Percentiles rank a stretch among this genome's conserved stretches.
Conservation (phyloP, 768 basidiomycete genomes). For the Paxillus involutus region DNA sequence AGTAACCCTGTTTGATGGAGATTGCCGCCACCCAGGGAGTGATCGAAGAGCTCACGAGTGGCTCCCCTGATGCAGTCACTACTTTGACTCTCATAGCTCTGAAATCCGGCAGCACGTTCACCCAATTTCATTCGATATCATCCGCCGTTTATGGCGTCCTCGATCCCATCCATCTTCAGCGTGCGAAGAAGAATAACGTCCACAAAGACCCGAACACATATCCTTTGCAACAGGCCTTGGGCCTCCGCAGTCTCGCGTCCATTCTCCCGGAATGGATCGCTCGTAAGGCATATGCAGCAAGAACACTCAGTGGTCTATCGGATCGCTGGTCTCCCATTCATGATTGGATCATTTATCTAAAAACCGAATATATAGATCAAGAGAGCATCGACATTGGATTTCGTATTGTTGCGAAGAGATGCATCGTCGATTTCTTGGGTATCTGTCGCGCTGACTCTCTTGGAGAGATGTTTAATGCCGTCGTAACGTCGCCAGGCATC, state of each 20-base stretch:
- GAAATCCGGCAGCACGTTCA: conserved; percentile 12
- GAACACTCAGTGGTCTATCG: conserved; percentile 5
- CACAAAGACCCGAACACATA: conserved; percentile 9
- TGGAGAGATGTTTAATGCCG: conserved; percentile 13
- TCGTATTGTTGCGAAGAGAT: conserved; percentile 20
- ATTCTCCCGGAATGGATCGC: conserved; percentile 8
- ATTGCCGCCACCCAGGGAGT: conserved; percentile 10
- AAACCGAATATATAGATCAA: conserved; percentile 20
- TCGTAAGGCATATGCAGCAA: neutral
- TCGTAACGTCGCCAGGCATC: conserved; percentile 19
- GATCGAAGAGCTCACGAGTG: conserved; percentile 20
- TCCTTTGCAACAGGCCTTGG: conserved; percentile 17
- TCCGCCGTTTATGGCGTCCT: conserved; percentile 20
- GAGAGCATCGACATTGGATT: conserved; percentile 17
- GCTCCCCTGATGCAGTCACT: conserved; percentile 18
- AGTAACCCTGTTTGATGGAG: neutral
- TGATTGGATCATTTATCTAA: conserved; percentile 27
- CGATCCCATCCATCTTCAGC: conserved; percentile 18
- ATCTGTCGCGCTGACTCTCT: conserved; percentile 16
- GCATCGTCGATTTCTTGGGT: conserved; percentile 20
- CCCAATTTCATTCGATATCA: conserved; percentile 16
- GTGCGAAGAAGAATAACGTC: conserved; percentile 7
- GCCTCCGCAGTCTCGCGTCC: conserved; percentile 14
- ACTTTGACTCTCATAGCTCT: conserved; percentile 21
- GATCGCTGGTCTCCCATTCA: conserved; percentile 19